A percentile compares a stretch with the other conserved stretches of the same genome.
Conservation (phyloP, 2,329 filamentous ascomycete genomes). For the Hymenoscyphus repandus region DNA sequence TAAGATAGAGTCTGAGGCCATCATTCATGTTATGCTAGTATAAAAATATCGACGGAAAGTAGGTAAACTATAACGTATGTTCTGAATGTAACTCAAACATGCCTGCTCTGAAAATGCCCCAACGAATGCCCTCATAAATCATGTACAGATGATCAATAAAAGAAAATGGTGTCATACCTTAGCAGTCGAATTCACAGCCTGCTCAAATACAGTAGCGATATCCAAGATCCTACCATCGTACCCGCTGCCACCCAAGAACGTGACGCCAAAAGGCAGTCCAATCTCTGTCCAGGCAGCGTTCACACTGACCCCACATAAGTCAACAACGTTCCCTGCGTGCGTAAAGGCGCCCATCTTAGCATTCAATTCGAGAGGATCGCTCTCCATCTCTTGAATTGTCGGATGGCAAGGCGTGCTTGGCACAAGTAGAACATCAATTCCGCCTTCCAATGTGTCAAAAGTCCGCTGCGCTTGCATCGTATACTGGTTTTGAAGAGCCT, state of each 20-base stretch:
- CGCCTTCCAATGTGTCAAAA: constrained; percentile 28
- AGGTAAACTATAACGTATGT: too few relatives aligned
- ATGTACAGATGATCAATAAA: not conserved
- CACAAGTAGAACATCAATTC: constrained; percentile 43
- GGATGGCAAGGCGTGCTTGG: constrained; percentile 44
- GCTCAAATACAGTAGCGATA: constrained; percentile 33
- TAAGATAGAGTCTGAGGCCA: too few relatives aligned
- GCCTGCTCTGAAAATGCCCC: too few relatives aligned
- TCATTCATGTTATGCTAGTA: too few relatives aligned
- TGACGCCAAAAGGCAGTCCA: constrained; percentile 36
- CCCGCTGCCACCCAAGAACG: constrained; percentile 33
- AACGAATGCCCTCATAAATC: not conserved
- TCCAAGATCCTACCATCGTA: constrained; percentile 33
- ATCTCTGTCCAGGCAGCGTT: constrained; percentile 22
- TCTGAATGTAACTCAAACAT: not conserved
- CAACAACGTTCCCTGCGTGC: constrained; percentile 50
- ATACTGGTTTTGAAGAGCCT: constrained; percentile 24
- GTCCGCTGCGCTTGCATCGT: constrained; percentile 20
- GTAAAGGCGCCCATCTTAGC: constrained; percentile 44
- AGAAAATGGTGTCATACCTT: not conserved
- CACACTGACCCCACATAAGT: constrained; percentile 41
- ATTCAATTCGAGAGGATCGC: constrained; percentile 46
- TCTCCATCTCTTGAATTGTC: constrained; percentile 45
- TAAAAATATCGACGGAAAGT: too few relatives aligned
- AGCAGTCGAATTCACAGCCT: constrained; percentile 1